Evolutionary conservation across 2,329 filamentous ascomycete species (phyloP).

Genomic region (Graphilbum ipis-grandicollis): DNA sequence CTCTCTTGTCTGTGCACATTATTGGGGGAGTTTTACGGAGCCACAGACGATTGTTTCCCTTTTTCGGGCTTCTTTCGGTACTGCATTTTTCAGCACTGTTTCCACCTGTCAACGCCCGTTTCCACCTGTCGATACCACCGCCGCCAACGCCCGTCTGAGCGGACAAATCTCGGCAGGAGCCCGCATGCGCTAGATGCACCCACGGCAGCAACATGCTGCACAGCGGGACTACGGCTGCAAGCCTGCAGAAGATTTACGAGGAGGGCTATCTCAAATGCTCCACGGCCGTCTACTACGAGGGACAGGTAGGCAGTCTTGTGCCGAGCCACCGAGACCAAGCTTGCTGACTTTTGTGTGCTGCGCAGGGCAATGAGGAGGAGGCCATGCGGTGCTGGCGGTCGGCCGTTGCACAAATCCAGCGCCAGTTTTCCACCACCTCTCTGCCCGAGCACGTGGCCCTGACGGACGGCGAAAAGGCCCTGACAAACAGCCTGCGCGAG

Average conservation of each 20-base stretch:
- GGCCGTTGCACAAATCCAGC: slow-evolving; percentile 76
- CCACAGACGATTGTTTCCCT: too few relatives aligned
- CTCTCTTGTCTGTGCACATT: too few relatives aligned
- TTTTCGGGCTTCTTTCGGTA: too few relatives aligned
- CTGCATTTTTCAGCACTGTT: too few relatives aligned
- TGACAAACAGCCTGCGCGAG: slow-evolving; percentile 65
- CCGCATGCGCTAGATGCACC: slow-evolving; percentile 7
- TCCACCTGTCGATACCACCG: too few relatives aligned
- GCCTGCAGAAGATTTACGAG: slow-evolving; percentile 93
- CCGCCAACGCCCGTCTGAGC: too few relatives aligned
- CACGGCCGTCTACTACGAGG: slow-evolving; percentile 90
- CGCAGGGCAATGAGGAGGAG: slow-evolving; percentile 75
- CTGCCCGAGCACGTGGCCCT: slow-evolving; percentile 13
- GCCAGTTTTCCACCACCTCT: slow-evolving; percentile 54
- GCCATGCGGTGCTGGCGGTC: slow-evolving; percentile 80
- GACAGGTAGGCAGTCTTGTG: slow-evolving; percentile 43
- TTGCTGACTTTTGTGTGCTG: too few relatives aligned
- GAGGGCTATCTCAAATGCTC: slow-evolving; percentile 91
- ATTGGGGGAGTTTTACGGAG: too few relatives aligned
- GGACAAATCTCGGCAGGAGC: too few relatives aligned
- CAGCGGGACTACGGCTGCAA: slow-evolving; percentile 38
- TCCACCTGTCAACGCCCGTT: too few relatives aligned
- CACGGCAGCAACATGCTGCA: slow-evolving; percentile 28
- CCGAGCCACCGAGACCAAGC: too few relatives aligned
- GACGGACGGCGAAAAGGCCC: slow-evolving; percentile 66